Base-by-base conservation (phyloP, 306 rosid genomes). In the Hippophae rhamnoides region DNA sequence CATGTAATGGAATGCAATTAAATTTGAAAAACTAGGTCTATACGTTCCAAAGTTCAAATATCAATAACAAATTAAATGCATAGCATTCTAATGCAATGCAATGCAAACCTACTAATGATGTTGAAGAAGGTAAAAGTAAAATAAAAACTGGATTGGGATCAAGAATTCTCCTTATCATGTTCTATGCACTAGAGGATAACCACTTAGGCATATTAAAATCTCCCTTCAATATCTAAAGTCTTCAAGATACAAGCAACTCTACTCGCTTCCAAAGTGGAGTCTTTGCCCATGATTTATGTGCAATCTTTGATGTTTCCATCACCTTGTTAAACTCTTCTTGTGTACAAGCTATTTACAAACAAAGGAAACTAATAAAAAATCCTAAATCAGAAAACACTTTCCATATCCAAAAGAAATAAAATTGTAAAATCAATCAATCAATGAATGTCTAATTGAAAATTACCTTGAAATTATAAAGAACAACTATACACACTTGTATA, bases 161-260 rank as follows among this genome's bases (percentile, higher is more conserved):
- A 63, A 92, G 95, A 63, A 92, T 78, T 66, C 81, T 81, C 71
- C 58, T 83, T 52, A 92, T 71, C 80, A 92, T 70, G 68, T 72
- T 80, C 63, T 73, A 76, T 1, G 89, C 96, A 41, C 85, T 89
- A 13, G 69, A 66, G 46, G 98, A 85, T 43, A 92, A 58, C 86
- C 93, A 81, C 61, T 81, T 85, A 5, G 98, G 95, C 42, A 85
- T 65, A 58, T 64, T 79, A 59, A 65, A 65, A 56, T 85, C 93
- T 31, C 98, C 92, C 63, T 80, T 87, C 13, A 80, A 44, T 57
- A 92, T 86, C 98, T 92, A 80, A 60, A 66, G 68, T 38, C 51
- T 57, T 69, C 46, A 57, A 31, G 42, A 5, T 47, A 10, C 46
- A 8, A 48, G 52, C 13, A 48, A 12, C 13, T 48, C 23, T 48